phyloP scores from a whole-genome alignment of 352 stramenopile species.

The Blastocystis sp. region DNA sequence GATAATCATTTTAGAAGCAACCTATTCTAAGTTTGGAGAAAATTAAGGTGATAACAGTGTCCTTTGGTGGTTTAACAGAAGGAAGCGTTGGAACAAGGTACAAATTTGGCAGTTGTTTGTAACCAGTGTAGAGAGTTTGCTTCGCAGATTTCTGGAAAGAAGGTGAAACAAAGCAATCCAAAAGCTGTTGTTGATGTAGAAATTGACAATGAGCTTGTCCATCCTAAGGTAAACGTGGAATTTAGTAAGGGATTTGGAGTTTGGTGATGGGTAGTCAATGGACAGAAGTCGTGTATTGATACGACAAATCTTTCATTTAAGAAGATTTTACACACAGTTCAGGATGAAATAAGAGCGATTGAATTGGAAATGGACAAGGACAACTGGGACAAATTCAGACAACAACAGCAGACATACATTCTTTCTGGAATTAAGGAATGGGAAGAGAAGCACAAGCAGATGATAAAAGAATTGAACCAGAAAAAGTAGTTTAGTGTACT shows the following conservation, averaged over 20 bases:
- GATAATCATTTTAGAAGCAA: neutral
- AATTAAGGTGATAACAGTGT: neutral
- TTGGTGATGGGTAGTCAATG: neutral
- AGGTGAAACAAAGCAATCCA: conserved; percentile 2
- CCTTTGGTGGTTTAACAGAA: conserved; percentile 6
- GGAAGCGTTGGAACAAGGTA: neutral
- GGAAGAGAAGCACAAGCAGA: neutral
- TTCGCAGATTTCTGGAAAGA: neutral
- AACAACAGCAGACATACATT: neutral
- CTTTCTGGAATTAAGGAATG: neutral
- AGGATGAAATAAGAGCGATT: neutral
- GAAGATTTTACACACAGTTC: conserved; percentile 25
- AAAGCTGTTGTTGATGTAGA: neutral
- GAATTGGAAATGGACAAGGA: neutral
- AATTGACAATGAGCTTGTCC: neutral
- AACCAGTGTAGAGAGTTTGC: conserved; percentile 8
- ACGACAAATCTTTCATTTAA: conserved; percentile 14
- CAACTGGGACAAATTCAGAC: neutral
- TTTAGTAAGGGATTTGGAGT: neutral
- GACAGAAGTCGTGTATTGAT: neutral
- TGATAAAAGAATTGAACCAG: conserved; percentile 8
- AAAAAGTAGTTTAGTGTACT: neutral
- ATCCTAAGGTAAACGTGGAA: neutral
- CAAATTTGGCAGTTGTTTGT: neutral
- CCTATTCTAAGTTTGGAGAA: conserved; percentile 19